Base-by-base conservation (phyloP, 164 flowering plant genomes). In the Magnolia kwangsiensis region DNA sequence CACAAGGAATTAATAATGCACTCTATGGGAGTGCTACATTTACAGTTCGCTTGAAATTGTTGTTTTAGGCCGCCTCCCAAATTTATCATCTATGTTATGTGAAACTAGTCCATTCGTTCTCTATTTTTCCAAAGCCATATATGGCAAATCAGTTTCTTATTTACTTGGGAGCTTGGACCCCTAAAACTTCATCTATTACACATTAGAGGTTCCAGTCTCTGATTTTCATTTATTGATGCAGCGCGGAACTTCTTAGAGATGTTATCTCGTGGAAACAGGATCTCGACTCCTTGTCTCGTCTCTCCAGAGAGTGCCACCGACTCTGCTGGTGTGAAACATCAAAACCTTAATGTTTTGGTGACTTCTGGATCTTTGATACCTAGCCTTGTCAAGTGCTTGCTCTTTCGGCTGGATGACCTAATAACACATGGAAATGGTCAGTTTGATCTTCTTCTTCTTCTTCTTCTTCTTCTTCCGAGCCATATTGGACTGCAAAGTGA, bases 321-420 rank as follows among this genome's bases (percentile, higher is more conserved):
- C 14, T 50, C 81, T 69, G 45, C 51, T 68, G 80, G 67, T 80
- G n/a, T 78, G 63, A 81, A 73, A 59, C 51, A 23, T n/a, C 72
- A 82, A 81, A 84, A 91, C 76, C 51, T 94, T 64, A 88, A 91
- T 85, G 80, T 96, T 72, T 81, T 94, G 61, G 99, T 96, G 85
- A 96, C 98, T 73, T 90, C 97, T 77, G 97, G 97, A 50, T 86
- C 98, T 18, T 82, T 96, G 84, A 82, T 96, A 75, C 99, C 98
- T 55, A 91, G 97, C 89, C 90, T 96, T 72, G 96, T 89, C 71
- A 94, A 96, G 80, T 96, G 99, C 85, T 77, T 94, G 77, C 94
- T 96, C 74, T 96, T 89, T 78, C 93, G 89, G 63, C 87, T 94
- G 29, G 91, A 96, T 75, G 74, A 81, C 78, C 67, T 89, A 73